These are phyloP conservation scores for Piloderma croceum DNA, from an alignment of 768 basidiomycete species.

Conservation along the genomic window DNA sequence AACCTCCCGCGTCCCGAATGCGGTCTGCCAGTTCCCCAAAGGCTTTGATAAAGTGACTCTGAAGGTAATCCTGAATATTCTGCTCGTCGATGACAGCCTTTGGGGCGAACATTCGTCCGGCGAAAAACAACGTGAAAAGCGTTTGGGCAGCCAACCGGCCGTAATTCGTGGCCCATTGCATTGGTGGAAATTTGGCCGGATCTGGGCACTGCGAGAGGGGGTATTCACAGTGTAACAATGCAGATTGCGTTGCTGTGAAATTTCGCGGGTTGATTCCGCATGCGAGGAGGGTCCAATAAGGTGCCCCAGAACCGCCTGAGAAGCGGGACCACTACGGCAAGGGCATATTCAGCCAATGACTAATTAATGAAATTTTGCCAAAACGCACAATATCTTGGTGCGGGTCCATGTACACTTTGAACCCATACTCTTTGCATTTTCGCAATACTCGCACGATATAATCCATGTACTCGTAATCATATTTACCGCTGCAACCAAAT, in stretches of 20 bases:
- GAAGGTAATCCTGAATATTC: constrained; percentile 88
- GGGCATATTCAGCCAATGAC: constrained; percentile 1
- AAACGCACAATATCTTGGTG: constrained; percentile 88
- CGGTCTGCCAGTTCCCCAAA: constrained; percentile 71
- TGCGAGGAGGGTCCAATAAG: constrained; percentile 87
- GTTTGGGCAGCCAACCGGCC: constrained; percentile 83
- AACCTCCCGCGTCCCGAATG: constrained; percentile 65
- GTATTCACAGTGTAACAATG: constrained; percentile 88
- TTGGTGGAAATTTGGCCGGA: constrained; percentile 76
- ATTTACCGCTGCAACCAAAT: constrained; percentile 58
- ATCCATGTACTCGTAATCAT: constrained; percentile 89
- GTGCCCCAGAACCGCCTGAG: constrained; percentile 91
- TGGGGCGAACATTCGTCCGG: constrained; percentile 84
- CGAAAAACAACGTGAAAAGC: constrained; percentile 92
- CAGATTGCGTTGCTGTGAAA: constrained; percentile 79
- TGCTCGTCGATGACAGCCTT: constrained; percentile 85
- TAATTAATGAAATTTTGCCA: constrained; percentile 1
- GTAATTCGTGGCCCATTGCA: constrained; percentile 98
- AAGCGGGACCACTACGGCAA: constrained; percentile 85
- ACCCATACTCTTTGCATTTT: constrained; percentile 90
- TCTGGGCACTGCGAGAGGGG: constrained; percentile 54
- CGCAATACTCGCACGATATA: constrained; percentile 83
- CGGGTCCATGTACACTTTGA: constrained; percentile 89
- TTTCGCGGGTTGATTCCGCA: constrained; percentile 86
- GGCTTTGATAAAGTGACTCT: constrained; percentile 70